Evolutionary conservation across 805 yeast species (phyloP), one percentile per base, ranked within the genome.

Genomic region (Ogataea minuta): DNA sequence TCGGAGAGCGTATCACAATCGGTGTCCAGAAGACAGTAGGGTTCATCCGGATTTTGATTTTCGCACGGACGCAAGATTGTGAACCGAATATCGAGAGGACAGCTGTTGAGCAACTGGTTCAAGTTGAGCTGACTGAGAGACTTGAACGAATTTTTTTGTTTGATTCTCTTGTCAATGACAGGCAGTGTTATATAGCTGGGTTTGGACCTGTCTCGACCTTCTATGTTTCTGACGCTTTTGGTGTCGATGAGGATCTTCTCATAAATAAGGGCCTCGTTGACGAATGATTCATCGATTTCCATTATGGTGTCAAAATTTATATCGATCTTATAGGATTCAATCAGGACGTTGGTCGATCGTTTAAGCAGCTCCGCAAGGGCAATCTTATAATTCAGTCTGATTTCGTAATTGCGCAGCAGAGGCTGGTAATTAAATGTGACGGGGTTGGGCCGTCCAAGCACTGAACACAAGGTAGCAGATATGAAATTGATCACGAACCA

Each of bases 371-470:
- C 79, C 35, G 77, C 68, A 14, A 73, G 52, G 1, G 76, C 78
- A 37, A 71, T 66, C 42, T 71, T 74, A 44, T 72, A 63, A 39
- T 62, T 60, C 33, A 63, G 45, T 27, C 64, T 39, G 30, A 62
- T 62, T 39, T 61, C 64, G 43, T 59, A 59, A 36, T 59, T 59
- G 28, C 52, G 52, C 24, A 60, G 34, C 36, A 62, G 45, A 1
- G 67, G 65, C 41, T 60, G 64, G 40, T 59, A 62, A 14, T 56
- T 58, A 44, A 62, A 62, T 1, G 76, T 68, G 8, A 75, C 74
- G 1, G 80, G 80, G 45, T 73, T 74, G 3, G 79, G 79, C 45
- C 79, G 60, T 7, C 79, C 79, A 17, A 74, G 57, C 11, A 73
- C 69, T 0, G 77, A 70, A 49, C 79, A 73, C 13, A 72, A 49